Conservation (phyloP, 345 rosid genomes). For the Abelmoschus esculentus region DNA sequence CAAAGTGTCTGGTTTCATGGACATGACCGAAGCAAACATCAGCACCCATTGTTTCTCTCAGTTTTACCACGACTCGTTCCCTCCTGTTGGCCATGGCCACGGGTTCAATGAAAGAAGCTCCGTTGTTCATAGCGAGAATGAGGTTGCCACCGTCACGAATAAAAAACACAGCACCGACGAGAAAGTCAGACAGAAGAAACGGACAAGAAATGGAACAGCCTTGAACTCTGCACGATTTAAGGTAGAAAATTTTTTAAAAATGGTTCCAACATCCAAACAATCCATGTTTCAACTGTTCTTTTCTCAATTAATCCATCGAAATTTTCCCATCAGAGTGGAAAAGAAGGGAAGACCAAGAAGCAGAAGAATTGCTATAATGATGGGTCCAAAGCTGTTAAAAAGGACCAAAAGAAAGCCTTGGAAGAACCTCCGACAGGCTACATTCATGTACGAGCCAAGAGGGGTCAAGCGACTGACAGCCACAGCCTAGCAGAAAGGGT, state of each 20-base stretch:
- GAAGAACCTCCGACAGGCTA: slow-evolving; percentile 47
- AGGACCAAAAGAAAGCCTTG: slow-evolving; percentile 26
- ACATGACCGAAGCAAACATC: slow-evolving; percentile 15
- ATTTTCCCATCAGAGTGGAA: slow-evolving; percentile 24
- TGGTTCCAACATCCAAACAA: background rate
- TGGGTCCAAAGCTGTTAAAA: slow-evolving; percentile 21
- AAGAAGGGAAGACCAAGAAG: slow-evolving; percentile 42
- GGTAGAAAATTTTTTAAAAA: slow-evolving; percentile 17
- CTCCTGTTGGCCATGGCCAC: slow-evolving; percentile 1
- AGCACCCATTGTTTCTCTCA: slow-evolving; percentile 19
- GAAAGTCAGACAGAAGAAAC: slow-evolving; percentile 23
- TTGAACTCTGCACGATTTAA: slow-evolving; percentile 28
- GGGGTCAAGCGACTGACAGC: slow-evolving; percentile 80
- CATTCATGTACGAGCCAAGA: slow-evolving; percentile 79
- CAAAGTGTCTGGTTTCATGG: slow-evolving; percentile 22
- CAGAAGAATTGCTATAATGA: slow-evolving; percentile 17
- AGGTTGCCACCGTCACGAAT: slow-evolving; percentile 25
- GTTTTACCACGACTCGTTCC: slow-evolving; percentile 14
- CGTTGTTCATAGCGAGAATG: slow-evolving; percentile 4
- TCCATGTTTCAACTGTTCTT: background rate
- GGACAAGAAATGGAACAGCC: slow-evolving; percentile 23
- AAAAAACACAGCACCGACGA: slow-evolving; percentile 41
- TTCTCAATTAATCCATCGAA: background rate
- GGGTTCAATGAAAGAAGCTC: slow-evolving; percentile 11
- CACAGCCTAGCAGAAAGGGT: slow-evolving; percentile 84